Conservation (phyloP, 2,329 filamentous ascomycete species). For the Knufia fluminis region DNA sequence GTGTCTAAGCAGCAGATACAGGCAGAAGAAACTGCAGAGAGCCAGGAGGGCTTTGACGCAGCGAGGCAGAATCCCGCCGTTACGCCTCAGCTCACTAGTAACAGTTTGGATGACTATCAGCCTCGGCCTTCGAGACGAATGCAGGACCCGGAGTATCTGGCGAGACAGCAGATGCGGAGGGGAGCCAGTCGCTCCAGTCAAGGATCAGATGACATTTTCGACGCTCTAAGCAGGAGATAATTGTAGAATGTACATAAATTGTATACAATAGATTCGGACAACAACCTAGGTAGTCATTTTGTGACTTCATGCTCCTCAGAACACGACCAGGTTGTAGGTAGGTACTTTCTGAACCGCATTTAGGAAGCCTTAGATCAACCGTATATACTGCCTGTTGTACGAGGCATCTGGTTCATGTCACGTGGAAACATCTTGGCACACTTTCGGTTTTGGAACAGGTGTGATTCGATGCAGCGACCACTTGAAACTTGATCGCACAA, state of each 20-base stretch:
- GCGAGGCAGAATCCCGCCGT: not conserved
- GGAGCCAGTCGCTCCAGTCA: not conserved
- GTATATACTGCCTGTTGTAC: too few relatives aligned
- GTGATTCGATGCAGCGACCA: not conserved
- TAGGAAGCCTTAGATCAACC: too few relatives aligned
- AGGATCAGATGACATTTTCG: not conserved
- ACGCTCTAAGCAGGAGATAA: not conserved
- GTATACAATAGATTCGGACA: too few relatives aligned
- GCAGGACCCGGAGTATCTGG: too few relatives aligned
- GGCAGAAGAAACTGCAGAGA: not conserved
- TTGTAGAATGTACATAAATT: not conserved
- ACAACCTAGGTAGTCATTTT: too few relatives aligned
- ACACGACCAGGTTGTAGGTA: too few relatives aligned
- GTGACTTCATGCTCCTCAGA: too few relatives aligned
- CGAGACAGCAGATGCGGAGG: not conserved
- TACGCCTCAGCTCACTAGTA: not conserved
- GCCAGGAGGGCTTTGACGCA: not conserved
- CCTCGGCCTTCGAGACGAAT: not conserved
- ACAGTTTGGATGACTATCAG: not conserved
- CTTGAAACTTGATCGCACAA: not conserved
- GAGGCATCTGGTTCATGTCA: not conserved
- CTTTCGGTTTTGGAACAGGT: not conserved
- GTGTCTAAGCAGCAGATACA: not conserved
- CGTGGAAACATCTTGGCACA: slow-evolving; percentile 2
- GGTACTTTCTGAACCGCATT: too few relatives aligned